Evolutionary conservation across 352 stramenopile species (phyloP).

Genomic region (Pythium pectinolyticum): DNA sequence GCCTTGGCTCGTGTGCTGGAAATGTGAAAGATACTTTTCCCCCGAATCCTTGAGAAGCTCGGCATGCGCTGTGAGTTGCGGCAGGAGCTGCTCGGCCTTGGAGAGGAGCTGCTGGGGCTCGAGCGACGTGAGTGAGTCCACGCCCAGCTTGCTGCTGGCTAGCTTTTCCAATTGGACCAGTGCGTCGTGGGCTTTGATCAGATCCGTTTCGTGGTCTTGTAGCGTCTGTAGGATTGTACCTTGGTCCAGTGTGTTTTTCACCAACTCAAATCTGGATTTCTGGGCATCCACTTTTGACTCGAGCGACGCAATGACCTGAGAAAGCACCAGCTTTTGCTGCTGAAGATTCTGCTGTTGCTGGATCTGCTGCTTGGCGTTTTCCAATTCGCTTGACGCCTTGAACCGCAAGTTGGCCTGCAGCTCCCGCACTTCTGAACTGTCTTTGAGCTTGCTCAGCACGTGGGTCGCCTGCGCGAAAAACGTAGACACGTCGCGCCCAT

Average conservation of each 20-base stretch:
- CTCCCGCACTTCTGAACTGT: conserved; percentile 55
- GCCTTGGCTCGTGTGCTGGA: conserved; percentile 70
- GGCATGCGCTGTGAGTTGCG: conserved; percentile 53
- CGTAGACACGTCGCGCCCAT: conserved; percentile 55
- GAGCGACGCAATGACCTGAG: conserved; percentile 61
- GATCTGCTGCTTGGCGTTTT: conserved; percentile 37
- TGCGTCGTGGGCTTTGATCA: conserved; percentile 56
- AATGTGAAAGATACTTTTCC: conserved; percentile 67
- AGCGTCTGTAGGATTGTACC: conserved; percentile 50
- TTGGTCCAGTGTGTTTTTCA: conserved; percentile 43
- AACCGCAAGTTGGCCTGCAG: conserved; percentile 45
- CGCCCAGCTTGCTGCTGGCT: conserved; percentile 58
- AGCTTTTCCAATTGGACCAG: conserved; percentile 58
- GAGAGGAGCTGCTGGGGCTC: conserved; percentile 54
- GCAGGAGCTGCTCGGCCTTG: conserved; percentile 68
- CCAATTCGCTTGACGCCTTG: conserved; percentile 48
- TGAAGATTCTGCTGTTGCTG: conserved; percentile 29
- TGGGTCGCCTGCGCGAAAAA: conserved; percentile 63
- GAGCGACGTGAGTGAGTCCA: conserved; percentile 54
- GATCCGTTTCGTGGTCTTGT: conserved; percentile 58
- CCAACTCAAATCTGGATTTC: conserved; percentile 37
- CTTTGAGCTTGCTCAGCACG: conserved; percentile 64
- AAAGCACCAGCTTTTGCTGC: conserved; percentile 53
- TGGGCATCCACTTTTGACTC: conserved; percentile 52
- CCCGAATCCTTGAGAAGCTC: conserved; percentile 57